Percentiles rank a stretch among this genome's conserved stretches.
phyloP scores from a whole-genome alignment of 352 stramenopile genomes.

The Globisporangium abappressorium region DNA sequence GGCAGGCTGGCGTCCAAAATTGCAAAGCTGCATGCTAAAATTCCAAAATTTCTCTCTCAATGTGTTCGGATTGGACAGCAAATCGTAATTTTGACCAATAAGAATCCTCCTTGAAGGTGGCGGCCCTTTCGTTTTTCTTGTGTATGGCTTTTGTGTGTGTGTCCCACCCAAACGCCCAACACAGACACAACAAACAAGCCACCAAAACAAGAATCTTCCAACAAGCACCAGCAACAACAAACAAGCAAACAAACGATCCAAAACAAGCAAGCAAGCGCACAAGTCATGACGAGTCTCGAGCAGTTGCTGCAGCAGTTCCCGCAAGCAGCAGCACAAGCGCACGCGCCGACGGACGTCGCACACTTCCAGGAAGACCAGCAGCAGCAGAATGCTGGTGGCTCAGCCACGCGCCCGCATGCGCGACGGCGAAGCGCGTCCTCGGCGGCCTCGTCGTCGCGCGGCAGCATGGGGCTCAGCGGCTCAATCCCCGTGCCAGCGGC shows the following conservation, averaged over 20 bases:
- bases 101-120: not conserved
- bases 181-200: not conserved
- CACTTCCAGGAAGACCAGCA: constrained; percentile 5
- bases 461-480: constrained; percentile 9
- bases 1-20: not conserved
- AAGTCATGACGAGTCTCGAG: constrained; percentile 16
- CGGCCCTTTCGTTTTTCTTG: not conserved
- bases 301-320: constrained; percentile 10
- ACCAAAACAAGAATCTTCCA: constrained; percentile 6
- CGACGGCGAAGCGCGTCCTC: constrained; percentile 8
- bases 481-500: constrained; percentile 20
- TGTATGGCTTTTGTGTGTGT: not conserved
- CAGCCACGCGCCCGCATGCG: not conserved
- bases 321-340: constrained; percentile 3
- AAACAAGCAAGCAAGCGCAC: not conserved
- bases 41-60: not conserved
- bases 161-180: not conserved
- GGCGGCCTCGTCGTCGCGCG: not conserved
- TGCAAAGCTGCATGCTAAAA: not conserved
- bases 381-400: not conserved
- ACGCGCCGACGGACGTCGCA: not conserved
- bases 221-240: constrained; percentile 1
- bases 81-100: no score
- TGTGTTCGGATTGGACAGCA: no score
- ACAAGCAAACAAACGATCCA: not conserved